phyloP scores from a whole-genome alignment of 2,329 filamentous ascomycete species.

The Orbilia quercus region DNA sequence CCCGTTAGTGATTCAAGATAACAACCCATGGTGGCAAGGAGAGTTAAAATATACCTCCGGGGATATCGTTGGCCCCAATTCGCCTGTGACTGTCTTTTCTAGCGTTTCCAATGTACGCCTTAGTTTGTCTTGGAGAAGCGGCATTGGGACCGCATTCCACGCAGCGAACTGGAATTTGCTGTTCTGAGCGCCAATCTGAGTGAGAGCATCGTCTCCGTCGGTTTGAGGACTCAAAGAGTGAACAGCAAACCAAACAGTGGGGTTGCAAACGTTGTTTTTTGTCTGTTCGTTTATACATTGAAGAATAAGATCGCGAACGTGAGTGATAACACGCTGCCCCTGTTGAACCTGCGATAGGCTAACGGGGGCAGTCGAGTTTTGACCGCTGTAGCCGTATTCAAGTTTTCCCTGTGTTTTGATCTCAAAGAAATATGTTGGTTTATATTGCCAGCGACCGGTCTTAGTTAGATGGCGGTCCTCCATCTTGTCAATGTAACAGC shows the following conservation, averaged over 20 bases:
- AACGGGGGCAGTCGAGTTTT: not conserved
- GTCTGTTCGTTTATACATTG: slow-evolving; percentile 17
- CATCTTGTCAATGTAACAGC: slow-evolving; percentile 32
- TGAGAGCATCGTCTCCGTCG: slow-evolving; percentile 18
- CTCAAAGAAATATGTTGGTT: slow-evolving; percentile 37
- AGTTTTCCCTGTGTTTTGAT: slow-evolving; percentile 28
- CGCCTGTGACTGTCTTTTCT: not conserved
- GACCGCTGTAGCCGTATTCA: slow-evolving; percentile 11
- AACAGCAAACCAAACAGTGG: slow-evolving; percentile 25
- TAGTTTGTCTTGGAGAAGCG: slow-evolving; percentile 23
- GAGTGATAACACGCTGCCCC: slow-evolving; percentile 3
- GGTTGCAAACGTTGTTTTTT: not conserved
- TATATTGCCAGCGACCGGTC: slow-evolving; percentile 27
- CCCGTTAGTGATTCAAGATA: not conserved
- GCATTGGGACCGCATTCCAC: slow-evolving; percentile 18
- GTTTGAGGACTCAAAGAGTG: slow-evolving; percentile 35
- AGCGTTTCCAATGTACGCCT: slow-evolving; percentile 1
- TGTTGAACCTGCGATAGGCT: slow-evolving; percentile 6
- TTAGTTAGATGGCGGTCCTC: slow-evolving; percentile 10
- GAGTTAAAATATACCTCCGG: slow-evolving; percentile 5
- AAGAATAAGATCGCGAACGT: slow-evolving; percentile 9
- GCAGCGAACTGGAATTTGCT: slow-evolving; percentile 27
- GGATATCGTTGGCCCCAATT: not conserved
- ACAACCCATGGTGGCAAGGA: not conserved
- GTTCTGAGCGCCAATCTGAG: slow-evolving; percentile 8